Evolutionary conservation across 2,329 filamentous ascomycete genomes (phyloP), one percentile per base, ranked within the genome.

Genomic region (Diplodia scrobiculata): DNA sequence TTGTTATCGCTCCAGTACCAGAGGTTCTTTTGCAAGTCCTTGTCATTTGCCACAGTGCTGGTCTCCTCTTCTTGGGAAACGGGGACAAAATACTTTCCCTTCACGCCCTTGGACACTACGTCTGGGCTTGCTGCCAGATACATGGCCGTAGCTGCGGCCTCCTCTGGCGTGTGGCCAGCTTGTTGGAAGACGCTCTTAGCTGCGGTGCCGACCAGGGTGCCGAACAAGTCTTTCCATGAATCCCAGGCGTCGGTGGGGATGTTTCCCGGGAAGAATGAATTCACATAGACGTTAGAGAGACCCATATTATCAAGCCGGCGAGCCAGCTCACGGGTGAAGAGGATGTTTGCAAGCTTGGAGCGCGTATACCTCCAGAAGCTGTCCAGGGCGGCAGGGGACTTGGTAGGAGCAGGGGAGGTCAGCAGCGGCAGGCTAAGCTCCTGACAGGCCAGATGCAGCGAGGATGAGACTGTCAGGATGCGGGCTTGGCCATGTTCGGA

Each of bases 11-110:
- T 73, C 73, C 73, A 75, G 19, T 69, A 73, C 76, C 77, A 79
- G 52, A 79, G 58, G 60, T 73, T 70, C 34, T 67, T 68, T 34
- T 73, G 73, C 36, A 79, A 65, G 45, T 73, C 68, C 67, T 70
- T 70, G 69, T 80, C 72, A 55, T 72, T 66, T 14, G 71, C 72
- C 54, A 73, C 65, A 25, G 52, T 50, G 51, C 72, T 75, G 13
- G 71, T 70, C 52, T 70, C 67, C 53, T 70, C 71, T 38, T 68
- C 65, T n/a, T 68, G 72, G 5, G 73, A 77, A 47, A 79, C 72
- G 9, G 78, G 78, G 51, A 78, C 72, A 59, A 79, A 80, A 63
- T 78, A 80, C 50, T 69, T 70, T 0, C 77, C 78, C 36, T 71
- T 71, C 17, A 69, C 38, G 11, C 71, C 63, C 19, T 68, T 62